Percentiles rank a stretch among this genome's conserved stretches.
Evolutionary conservation across 2,329 filamentous ascomycete genomes (phyloP).

Genomic region (Verticillium klebahnii): DNA sequence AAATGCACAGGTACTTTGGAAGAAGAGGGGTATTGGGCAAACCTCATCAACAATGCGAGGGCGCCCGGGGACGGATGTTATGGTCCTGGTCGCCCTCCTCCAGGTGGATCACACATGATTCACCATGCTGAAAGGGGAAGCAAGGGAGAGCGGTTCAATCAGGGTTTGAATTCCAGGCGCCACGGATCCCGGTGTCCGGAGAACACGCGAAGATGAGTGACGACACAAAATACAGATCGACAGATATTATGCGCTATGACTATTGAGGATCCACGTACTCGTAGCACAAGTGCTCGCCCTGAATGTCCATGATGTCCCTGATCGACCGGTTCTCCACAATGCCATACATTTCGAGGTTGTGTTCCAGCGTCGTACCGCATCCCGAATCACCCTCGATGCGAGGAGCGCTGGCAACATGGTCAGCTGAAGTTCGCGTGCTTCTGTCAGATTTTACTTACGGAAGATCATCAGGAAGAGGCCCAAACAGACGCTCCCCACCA

Average conservation of each 20-base stretch:
- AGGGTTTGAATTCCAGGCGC: neutral
- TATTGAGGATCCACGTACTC: slow-evolving; percentile 15
- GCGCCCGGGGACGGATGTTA: no score
- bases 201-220: neutral
- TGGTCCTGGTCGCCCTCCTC: neutral
- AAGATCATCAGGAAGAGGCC: neutral
- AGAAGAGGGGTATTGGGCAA: no score
- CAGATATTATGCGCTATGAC: neutral
- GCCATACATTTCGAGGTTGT: slow-evolving; percentile 21
- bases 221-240: neutral
- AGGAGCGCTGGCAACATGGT: neutral
- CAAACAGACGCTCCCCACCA: neutral
- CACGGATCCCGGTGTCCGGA: neutral
- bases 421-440: neutral
- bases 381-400: slow-evolving; percentile 12
- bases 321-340: slow-evolving; percentile 18
- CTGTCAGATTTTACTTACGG: neutral
- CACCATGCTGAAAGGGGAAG: neutral
- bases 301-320: slow-evolving; percentile 23
- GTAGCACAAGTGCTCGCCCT: slow-evolving; percentile 16
- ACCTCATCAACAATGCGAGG: no score
- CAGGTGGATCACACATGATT: neutral
- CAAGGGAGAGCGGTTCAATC: neutral
- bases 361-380: slow-evolving; percentile 17
- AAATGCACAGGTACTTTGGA: no score